Base-by-base conservation (phyloP, 345 rosid species). In the Gossypium thurberi region DNA sequence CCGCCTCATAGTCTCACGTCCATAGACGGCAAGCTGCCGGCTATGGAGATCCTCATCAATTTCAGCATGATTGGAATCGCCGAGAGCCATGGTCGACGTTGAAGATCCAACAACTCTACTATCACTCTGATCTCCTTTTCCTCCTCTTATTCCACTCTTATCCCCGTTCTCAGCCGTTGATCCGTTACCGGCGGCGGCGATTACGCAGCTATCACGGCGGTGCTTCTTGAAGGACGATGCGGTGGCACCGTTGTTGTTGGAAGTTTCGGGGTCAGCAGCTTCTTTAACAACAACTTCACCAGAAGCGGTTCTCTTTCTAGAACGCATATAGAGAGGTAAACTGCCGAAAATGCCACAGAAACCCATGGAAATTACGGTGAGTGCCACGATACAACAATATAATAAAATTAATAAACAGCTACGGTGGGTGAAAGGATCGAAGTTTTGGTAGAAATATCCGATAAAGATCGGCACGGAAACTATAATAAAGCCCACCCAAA, bases 41-140 rank as follows among this genome's bases (percentile, higher is more conserved):
- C 99, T 96, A 83, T 96, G 98, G 47, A 96, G 91, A 87, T 96
- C 99, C 78, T 93, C 99, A 75, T 96, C 98, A 73, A 96, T 96
- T 63, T 90, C 97, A n/a, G 80, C 74, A 58, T 80, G 91, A 56
- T 86, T 88, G 33, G 85, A 81, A 48, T 91, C 83, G 60, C 97
- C 97, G 44, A 84, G 83, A 77, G 91, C 90, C 97, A 93, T 93
- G 82, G 81, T 79, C 74, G 76, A 53, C 12, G 65, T 76, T 62
- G 76, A 81, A 37, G 68, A 76, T 51, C 73, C 71, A 13, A 47
- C 70, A 8, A 6, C 60, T 47, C 68, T 69, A 72, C 69, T 72
- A 65, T 68, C 76, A 17, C 75, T 73, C 77, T 21, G 60, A 47
- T 66, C 62, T 58, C 78, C 67, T 73, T 58, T 73, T 66, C 66